Conservation (phyloP, 768 basidiomycete genomes). For the Naganishia kalamii region DNA sequence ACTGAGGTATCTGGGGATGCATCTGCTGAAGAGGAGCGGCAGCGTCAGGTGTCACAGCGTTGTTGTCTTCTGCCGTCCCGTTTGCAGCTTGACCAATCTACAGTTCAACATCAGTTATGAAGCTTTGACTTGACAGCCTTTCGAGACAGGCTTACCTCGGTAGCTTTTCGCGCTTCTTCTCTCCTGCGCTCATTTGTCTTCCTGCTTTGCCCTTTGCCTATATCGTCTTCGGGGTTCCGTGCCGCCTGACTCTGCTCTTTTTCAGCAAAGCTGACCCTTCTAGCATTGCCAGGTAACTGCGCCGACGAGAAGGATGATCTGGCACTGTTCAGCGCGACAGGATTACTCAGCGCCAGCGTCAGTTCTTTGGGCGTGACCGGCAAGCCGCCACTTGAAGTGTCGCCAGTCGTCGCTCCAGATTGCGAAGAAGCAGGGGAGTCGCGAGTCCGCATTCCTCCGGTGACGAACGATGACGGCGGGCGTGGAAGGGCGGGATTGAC, state of each 20-base stretch:
- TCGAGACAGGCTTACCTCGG: constrained; percentile 59
- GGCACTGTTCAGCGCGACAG: background rate
- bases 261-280: constrained; percentile 24
- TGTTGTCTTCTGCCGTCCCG: constrained; percentile 65
- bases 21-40: constrained; percentile 2
- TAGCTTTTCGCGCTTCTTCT: constrained; percentile 75
- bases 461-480: background rate
- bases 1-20: constrained; percentile 44
- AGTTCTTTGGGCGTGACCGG: constrained; percentile 18
- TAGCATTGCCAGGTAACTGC: background rate
- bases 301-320: background rate
- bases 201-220: constrained; percentile 49
- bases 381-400: constrained; percentile 15
- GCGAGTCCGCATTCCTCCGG: background rate
- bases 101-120: constrained; percentile 15
- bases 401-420: constrained; percentile 23
- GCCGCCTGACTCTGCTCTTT: constrained; percentile 15
- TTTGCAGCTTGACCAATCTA: constrained; percentile 63
- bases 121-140: background rate
- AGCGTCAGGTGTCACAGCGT: constrained; percentile 38
- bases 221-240: constrained; percentile 4
- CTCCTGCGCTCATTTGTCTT: constrained; percentile 67
- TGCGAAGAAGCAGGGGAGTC: constrained; percentile 26
- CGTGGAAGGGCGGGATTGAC: background rate
- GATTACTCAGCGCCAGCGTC: background rate